Percentiles rank a stretch among this genome's conserved stretches.
phyloP scores from a whole-genome alignment of 345 rosid genomes.

The Murraya paniculata region DNA sequence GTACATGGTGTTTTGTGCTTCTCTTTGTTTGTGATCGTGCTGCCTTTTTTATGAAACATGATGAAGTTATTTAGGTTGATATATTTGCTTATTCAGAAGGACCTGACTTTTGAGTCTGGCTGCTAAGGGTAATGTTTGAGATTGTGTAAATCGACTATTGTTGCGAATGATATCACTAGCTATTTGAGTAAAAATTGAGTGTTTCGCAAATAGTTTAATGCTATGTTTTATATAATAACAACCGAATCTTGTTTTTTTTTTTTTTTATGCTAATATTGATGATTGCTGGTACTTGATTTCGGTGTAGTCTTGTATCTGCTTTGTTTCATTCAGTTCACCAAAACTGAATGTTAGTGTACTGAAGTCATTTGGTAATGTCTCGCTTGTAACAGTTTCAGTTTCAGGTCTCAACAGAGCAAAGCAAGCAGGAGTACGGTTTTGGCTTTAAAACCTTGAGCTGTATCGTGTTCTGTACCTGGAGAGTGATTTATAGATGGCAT shows the following conservation, averaged over 20 bases:
- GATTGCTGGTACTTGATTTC: neutral
- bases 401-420: neutral
- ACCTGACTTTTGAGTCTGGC: neutral
- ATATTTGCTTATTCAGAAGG: neutral
- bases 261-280: neutral
- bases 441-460: neutral
- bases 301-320: neutral
- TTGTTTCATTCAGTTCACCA: neutral
- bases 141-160: neutral
- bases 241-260: neutral
- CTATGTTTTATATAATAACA: neutral
- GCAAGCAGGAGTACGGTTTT: neutral
- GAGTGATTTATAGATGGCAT: constrained; percentile 40
- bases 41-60: neutral
- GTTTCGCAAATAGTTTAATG: neutral
- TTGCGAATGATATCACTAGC: neutral
- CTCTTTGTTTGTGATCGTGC: neutral
- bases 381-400: neutral
- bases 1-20: neutral
- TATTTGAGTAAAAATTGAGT: neutral
- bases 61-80: neutral
- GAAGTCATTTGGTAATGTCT: too few relatives aligned
- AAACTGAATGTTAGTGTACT: too few relatives aligned
- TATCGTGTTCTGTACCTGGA: neutral
- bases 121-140: neutral